phyloP scores from a whole-genome alignment of 192 early-diverging fungal species.

The Umbelopsis sp. region DNA sequence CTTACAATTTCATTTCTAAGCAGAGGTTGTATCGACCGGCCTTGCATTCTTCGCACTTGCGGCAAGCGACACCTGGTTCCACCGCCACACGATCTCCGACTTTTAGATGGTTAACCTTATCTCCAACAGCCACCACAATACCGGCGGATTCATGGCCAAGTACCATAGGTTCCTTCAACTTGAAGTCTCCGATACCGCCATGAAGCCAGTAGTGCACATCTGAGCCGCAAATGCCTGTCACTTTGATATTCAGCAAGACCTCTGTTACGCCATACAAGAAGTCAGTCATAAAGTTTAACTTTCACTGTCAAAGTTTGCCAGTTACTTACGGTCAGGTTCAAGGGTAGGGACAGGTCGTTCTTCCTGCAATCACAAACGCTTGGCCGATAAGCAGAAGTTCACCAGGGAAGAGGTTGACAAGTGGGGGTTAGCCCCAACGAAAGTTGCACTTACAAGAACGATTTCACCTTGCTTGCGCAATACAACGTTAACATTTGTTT shows the following conservation, averaged over 20 bases:
- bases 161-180: constrained; percentile 41
- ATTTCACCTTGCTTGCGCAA: constrained; percentile 34
- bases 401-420: not conserved
- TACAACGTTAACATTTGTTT: constrained; percentile 27
- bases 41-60: constrained; percentile 43
- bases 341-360: constrained; percentile 31
- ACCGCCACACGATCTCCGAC: constrained; percentile 52
- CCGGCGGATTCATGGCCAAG: constrained; percentile 52
- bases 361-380: constrained; percentile 24
- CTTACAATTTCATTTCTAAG: constrained; percentile 49
- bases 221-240: constrained; percentile 49
- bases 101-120: constrained; percentile 39
- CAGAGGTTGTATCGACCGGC: constrained; percentile 44
- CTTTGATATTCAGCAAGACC: constrained; percentile 45
- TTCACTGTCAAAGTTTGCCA: not conserved
- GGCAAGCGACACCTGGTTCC: constrained; percentile 45
- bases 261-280: constrained; percentile 26
- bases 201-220: constrained; percentile 53
- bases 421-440: not conserved
- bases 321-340: constrained; percentile 33
- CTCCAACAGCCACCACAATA: constrained; percentile 38
- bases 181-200: constrained; percentile 40
- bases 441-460: constrained; percentile 21
- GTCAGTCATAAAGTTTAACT: not conserved
- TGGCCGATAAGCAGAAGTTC: not conserved